A percentile compares a stretch with the other conserved stretches of the same genome.
Conservation (phyloP, 2,329 filamentous ascomycete genomes). For the Akanthomyces lecanii region DNA sequence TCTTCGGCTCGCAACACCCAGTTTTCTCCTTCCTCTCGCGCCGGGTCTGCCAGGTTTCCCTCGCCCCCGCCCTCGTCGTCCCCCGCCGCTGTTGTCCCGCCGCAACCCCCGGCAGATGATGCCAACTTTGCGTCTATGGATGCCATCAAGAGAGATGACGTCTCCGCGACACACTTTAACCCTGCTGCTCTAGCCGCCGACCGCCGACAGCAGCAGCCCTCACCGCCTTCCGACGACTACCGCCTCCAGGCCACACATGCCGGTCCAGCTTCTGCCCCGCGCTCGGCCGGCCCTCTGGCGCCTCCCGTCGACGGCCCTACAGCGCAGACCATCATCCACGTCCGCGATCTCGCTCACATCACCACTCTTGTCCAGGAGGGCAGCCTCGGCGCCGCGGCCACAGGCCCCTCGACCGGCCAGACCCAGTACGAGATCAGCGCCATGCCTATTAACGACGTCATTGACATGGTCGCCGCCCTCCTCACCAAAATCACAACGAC, state of each 20-base stretch:
- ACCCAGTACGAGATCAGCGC: constrained; percentile 89
- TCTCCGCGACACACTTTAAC: constrained; percentile 13
- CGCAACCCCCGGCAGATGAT: constrained; percentile 37
- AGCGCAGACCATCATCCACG: constrained; percentile 60
- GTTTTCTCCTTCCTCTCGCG: constrained; percentile 29
- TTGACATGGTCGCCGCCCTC: constrained; percentile 96
- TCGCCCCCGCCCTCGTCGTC: constrained; percentile 54
- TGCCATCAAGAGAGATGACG: constrained; percentile 28
- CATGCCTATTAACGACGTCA: constrained; percentile 96
- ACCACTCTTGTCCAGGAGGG: constrained; percentile 83
- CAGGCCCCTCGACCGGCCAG: constrained; percentile 26
- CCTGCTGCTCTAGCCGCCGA: constrained; percentile 2
- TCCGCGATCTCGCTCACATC: constrained; percentile 87
- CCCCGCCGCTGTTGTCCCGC: constrained; percentile 34
- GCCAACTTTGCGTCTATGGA: constrained; percentile 46
- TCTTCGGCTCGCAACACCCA: constrained; percentile 8
- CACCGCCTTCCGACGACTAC: constrained; percentile 33
- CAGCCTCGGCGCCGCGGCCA: constrained; percentile 47
- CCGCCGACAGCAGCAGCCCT: constrained; percentile 30
- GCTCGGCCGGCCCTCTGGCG: constrained; percentile 18
- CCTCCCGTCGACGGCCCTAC: constrained; percentile 26
- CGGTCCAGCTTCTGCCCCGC: constrained; percentile 29
- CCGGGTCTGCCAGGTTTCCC: constrained; percentile 46
- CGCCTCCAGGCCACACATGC: constrained; percentile 29
- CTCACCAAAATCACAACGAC: constrained; percentile 96